Conservation (phyloP, 2,329 filamentous ascomycete genomes). For the Leptosphaerulina australis region DNA sequence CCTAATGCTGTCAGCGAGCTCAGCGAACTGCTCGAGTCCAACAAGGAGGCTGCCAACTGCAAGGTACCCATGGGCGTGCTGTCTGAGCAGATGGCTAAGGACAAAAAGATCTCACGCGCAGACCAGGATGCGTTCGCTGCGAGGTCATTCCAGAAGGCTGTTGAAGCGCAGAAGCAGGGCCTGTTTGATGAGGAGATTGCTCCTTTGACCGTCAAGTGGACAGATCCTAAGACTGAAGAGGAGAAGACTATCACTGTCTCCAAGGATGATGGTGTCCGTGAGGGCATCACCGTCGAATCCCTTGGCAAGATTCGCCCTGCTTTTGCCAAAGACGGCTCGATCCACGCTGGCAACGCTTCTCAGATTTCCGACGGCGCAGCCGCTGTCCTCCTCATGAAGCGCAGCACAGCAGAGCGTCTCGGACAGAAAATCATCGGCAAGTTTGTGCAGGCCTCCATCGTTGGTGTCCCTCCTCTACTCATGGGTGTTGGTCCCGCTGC, state of each 20-base stretch:
- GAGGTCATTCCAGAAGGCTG: constrained; percentile 87
- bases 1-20: constrained; percentile 90
- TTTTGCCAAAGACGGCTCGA: constrained; percentile 88
- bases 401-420: constrained; percentile 84
- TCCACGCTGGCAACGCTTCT: constrained; percentile 94
- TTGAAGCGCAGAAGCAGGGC: constrained; percentile 82
- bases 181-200: constrained; percentile 91
- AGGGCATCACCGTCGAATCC: constrained; percentile 83
- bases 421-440: constrained; percentile 91
- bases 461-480: constrained; percentile 87
- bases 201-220: constrained; percentile 83
- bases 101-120: constrained; percentile 71
- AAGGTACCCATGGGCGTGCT: constrained; percentile 96
- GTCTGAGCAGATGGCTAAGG: constrained; percentile 93
- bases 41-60: constrained; percentile 88
- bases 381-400: constrained; percentile 94
- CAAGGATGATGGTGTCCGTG: constrained; percentile 85
- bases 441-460: constrained; percentile 82
- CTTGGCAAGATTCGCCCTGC: constrained; percentile 90
- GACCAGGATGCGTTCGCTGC: constrained; percentile 93
- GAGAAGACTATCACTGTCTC: constrained; percentile 80
- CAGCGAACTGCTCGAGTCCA: constrained; percentile 81
- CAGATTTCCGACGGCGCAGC: constrained; percentile 95
- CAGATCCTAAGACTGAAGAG: constrained; percentile 89
- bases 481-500: constrained; percentile 98